Evolutionary conservation across 75 land plant genomes (phyloP).

Genomic region (Ceratopteris richardii): DNA sequence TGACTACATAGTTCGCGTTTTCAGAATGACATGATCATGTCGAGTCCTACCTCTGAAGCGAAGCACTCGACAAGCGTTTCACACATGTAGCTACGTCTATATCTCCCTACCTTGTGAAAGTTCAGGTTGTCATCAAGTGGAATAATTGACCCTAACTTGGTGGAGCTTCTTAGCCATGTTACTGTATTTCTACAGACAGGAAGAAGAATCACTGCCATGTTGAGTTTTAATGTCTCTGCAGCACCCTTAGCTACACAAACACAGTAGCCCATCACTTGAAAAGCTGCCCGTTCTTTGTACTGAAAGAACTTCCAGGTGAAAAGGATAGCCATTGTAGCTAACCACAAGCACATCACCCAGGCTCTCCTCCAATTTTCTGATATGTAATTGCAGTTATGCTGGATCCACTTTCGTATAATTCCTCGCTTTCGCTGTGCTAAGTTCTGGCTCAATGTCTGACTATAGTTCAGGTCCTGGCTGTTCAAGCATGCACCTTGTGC

Average conservation of each 20-base stretch:
- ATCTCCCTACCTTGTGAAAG: conserved; percentile 49
- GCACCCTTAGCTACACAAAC: conserved; percentile 60
- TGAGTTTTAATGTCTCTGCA: conserved; percentile 63
- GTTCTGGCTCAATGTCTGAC: conserved; percentile 5
- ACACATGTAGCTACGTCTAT: too few species aligned
- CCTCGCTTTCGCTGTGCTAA: not conserved
- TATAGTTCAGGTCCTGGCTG: not conserved
- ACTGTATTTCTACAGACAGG: conserved; percentile 61
- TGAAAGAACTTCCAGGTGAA: conserved; percentile 64
- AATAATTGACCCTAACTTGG: conserved; percentile 21
- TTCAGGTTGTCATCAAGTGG: conserved; percentile 54
- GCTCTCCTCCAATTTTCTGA: conserved; percentile 36
- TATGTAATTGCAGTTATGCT: conserved; percentile 7
- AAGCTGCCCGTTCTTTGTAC: conserved; percentile 36
- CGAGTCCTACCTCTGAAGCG: too few species aligned
- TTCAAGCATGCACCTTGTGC: not conserved
- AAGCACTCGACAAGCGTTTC: too few species aligned
- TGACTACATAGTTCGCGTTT: too few species aligned
- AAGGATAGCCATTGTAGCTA: conserved; percentile 25
- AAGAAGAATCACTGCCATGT: conserved; percentile 63
- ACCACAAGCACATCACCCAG: conserved; percentile 48
- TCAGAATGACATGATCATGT: too few species aligned
- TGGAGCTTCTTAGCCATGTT: conserved; percentile 40
- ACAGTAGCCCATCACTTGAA: conserved; percentile 63
- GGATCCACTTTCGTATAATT: not conserved